Conservation (phyloP, 345 rosid genomes). For the Raphanus raphanistrum region DNA sequence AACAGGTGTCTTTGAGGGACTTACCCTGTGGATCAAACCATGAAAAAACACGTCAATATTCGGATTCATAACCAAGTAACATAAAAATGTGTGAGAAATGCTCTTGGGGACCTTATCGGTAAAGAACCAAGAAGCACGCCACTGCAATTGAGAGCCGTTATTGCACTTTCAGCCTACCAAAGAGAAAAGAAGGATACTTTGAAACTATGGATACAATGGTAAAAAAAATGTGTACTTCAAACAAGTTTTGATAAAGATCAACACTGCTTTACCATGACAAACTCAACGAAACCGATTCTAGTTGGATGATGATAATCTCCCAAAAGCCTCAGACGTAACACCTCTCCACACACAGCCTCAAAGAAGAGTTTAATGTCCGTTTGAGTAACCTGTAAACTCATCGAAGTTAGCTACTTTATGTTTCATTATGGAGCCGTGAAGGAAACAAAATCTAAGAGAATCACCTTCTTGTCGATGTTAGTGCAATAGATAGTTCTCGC, state of each 20-base stretch:
- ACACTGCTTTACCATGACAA: slow-evolving; percentile 54
- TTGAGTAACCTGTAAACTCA: slow-evolving; percentile 60
- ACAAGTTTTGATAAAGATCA: not conserved
- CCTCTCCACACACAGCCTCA: slow-evolving; percentile 78
- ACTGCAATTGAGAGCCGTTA: slow-evolving; percentile 90
- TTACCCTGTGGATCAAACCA: slow-evolving; percentile 31
- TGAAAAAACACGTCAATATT: not conserved
- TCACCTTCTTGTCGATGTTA: slow-evolving; percentile 90
- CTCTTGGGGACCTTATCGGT: slow-evolving; percentile 70
- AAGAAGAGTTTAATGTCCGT: slow-evolving; percentile 64
- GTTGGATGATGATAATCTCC: slow-evolving; percentile 81
- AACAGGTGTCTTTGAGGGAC: slow-evolving; percentile 42
- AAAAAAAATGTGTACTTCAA: not conserved
- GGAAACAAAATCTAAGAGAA: not conserved
- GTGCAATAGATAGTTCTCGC: slow-evolving; percentile 90
- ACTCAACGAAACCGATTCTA: slow-evolving; percentile 82
- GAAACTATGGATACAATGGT: not conserved
- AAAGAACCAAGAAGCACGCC: slow-evolving; percentile 84
- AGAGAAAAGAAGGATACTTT: slow-evolving; percentile 11
- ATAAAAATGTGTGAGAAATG: not conserved
- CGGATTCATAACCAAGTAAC: not conserved
- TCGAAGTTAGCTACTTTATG: not conserved
- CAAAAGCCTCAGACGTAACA: slow-evolving; percentile 68
- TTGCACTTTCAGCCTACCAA: slow-evolving; percentile 90
- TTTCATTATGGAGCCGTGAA: not conserved